Base-by-base conservation (phyloP, 345 rosid species). In the Raphanus sativus region DNA sequence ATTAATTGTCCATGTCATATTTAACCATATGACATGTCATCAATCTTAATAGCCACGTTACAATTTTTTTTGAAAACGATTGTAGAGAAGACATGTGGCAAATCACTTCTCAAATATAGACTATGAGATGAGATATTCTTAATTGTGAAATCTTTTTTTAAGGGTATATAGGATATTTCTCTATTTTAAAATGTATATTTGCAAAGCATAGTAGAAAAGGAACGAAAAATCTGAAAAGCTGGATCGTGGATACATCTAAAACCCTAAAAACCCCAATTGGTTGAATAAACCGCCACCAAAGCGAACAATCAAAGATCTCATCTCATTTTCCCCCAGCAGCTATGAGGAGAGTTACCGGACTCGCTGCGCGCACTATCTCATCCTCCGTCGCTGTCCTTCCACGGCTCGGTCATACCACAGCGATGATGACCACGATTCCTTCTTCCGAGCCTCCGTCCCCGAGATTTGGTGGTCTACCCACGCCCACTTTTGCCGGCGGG, bases 271-370 rank as follows among this genome's bases (percentile, higher is more conserved):
- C 76, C 63, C 82, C 82, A 66, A 4, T 17, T 62, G 25, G 34
- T 66, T 26, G 52, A 67, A 62, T 21, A 67, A 69, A 17, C 50
- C 68, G 66, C 62, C 54, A 16, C 60, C 29, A 33, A 11, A 26
- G 36, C 28, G 45, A 68, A 26, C 4, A 74, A 56, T 21, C 54
- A 38, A 69, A 68, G 59, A 52, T 52, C 59, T 12, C 25, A 52
- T 16, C 25, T 45, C 48, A 40, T 40, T 40, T 40, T 21, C 11
- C 30, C 16, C 36, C 55, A 38, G 13, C 17, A 62, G 26, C 78
- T 58, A 87, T 88, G 96, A 90, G 91, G 82, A 79, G 90, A 75
- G 64, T 82, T 17, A 73, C 80, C 65, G 83, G 88, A 66, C 71
- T 89, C 15, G 78, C 87, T 36, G 60, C 77, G 7, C 73, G 87